Evolutionary conservation across 2,329 filamentous ascomycete genomes (phyloP).

Genomic region (Huntiella savannae): DNA sequence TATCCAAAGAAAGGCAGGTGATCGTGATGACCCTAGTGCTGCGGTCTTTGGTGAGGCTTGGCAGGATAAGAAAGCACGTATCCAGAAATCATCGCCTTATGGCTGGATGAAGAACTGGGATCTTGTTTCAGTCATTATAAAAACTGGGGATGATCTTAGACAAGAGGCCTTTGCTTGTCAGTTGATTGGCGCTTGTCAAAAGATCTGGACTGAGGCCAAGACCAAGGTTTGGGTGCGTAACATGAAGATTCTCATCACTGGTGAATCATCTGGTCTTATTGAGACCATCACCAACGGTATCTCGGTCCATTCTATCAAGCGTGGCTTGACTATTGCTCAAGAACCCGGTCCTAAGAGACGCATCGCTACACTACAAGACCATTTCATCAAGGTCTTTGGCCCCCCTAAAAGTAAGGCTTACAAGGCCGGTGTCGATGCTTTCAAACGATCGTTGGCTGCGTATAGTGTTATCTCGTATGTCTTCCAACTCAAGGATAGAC

Average conservation of each 20-base stretch:
- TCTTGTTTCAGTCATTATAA: conserved; percentile 69
- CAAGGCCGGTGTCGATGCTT: conserved; percentile 54
- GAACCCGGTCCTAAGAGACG: conserved; percentile 31
- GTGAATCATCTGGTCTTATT: conserved; percentile 66
- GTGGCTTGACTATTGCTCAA: conserved; percentile 57
- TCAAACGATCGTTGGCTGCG: conserved; percentile 63
- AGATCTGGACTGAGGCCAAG: conserved; percentile 58
- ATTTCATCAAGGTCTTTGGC: conserved; percentile 66
- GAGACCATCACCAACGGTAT: conserved; percentile 81
- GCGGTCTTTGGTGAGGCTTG: conserved; percentile 77
- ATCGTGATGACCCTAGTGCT: conserved; percentile 69
- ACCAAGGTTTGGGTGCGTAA: conserved; percentile 74
- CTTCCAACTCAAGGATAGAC: conserved; percentile 66
- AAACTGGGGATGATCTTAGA: conserved; percentile 64
- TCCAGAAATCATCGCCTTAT: conserved; percentile 65
- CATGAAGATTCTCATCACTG: conserved; percentile 73
- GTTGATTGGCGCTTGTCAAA: conserved; percentile 61
- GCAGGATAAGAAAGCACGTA: conserved; percentile 67
- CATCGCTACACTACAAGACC: conserved; percentile 63
- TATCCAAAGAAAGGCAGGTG: conserved; percentile 52
- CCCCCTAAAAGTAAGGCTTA: conserved; percentile 49
- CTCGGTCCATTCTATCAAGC: conserved; percentile 69
- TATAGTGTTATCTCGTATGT: conserved; percentile 76
- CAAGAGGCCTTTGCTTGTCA: conserved; percentile 80
- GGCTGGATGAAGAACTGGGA: conserved; percentile 87